A percentile compares a stretch with the other conserved stretches of the same genome.
Evolutionary conservation across 2,329 filamentous ascomycete species (phyloP).

Genomic region (Pestalotiopsis sp.): DNA sequence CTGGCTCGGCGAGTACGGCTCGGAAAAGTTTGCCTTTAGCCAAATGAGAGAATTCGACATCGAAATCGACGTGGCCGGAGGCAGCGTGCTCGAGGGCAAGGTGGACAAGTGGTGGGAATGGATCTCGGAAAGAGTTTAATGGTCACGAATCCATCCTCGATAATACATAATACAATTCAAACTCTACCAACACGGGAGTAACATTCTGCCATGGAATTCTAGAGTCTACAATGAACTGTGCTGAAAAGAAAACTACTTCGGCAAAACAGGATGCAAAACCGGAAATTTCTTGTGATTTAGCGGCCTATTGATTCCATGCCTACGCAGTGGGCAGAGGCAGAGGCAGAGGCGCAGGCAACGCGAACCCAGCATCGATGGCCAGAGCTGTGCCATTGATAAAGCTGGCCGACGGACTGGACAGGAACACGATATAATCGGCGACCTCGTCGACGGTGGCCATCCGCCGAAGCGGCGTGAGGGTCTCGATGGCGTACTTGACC

Average conservation of each 20-base stretch:
- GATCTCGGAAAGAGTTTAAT: conserved; percentile 76
- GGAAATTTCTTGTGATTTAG: not conserved
- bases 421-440: not conserved
- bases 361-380: not conserved
- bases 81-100: conserved; percentile 70
- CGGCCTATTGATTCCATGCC: not conserved
- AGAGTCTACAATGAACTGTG: no score
- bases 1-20: conserved; percentile 82
- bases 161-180: not conserved
- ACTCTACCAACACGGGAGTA: not conserved
- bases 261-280: not conserved
- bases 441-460: conserved; percentile 1
- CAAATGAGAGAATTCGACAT: conserved; percentile 85
- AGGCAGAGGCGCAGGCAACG: not conserved
- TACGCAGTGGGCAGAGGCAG: not conserved
- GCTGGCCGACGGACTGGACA: conserved; percentile 1
- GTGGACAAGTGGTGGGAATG: conserved; percentile 88
- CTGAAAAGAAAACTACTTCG: not conserved
- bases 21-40: conserved; percentile 76
- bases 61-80: conserved; percentile 75
- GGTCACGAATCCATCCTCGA: conserved; percentile 5
- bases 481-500: not conserved
- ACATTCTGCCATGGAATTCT: no score
- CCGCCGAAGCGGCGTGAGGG: not conserved
- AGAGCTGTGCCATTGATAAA: not conserved